A percentile compares a stretch with the other conserved stretches of the same genome.
Evolutionary conservation across 495 filamentous ascomycete genomes (phyloP).

Genomic region (Xylaria nigripes): DNA sequence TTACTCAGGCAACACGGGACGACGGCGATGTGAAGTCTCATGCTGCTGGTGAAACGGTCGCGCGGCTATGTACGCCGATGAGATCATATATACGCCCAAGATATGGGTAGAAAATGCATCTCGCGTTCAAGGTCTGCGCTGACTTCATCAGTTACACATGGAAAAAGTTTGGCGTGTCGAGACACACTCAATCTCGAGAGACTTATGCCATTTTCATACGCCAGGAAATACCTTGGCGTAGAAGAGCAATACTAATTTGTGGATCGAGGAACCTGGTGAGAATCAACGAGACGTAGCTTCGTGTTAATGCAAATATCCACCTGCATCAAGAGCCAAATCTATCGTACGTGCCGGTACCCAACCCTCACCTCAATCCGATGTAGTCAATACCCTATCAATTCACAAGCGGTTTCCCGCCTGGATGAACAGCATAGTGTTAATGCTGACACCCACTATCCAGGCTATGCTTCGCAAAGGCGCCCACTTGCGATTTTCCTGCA

Average conservation of each 20-base stretch:
- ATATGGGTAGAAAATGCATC: not conserved
- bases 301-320: not conserved
- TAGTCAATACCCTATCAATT: not conserved
- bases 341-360: not conserved
- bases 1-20: not conserved
- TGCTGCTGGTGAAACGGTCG: not conserved
- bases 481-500: conserved; percentile 26
- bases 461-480: conserved; percentile 28
- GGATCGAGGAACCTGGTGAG: not conserved
- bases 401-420: conserved; percentile 28
- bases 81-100: not conserved
- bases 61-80: not conserved
- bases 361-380: not conserved
- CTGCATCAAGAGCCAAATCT: not conserved
- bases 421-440: conserved; percentile 32
- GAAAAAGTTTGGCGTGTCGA: not conserved
- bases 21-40: not conserved
- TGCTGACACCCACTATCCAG: conserved; percentile 27
- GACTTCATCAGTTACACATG: not conserved
- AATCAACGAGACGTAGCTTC: not conserved
- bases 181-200: not conserved
- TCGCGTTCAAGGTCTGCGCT: not conserved
- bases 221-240: not conserved
- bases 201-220: not conserved
- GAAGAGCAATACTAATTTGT: not conserved